Base-by-base conservation (phyloP, 2,329 filamentous ascomycete genomes). In the Lachnellula subtilissima region DNA sequence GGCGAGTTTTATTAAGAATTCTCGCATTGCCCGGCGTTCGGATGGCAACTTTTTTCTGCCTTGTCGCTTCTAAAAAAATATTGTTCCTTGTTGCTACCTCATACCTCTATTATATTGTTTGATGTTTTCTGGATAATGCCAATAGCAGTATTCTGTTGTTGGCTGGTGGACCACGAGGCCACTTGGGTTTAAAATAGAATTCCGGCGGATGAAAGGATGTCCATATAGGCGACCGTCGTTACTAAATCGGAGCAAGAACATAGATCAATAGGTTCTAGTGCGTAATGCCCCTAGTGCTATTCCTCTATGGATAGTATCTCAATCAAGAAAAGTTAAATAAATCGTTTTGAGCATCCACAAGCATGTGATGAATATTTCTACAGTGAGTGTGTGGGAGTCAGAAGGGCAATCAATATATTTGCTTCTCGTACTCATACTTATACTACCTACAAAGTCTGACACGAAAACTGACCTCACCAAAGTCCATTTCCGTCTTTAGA, bases 1-100 rank as follows among this genome's bases (percentile, higher is more conserved):
- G 36, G 15, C 22, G 19, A 19, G 11, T 28, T 40, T 40, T 17
- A 35, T 17, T 28, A 35, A 52, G 4, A 22, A 15, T 19, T 46
- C 50, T 35, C 47, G 35, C 36, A 50, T 23, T 50, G n/a, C 48
- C 12, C 19, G 51, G 51, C 51, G 51, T 53, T 48, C n/a, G 15
- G n/a, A 32, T 5, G 49, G 19, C 32, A 14, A 19, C 25, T 17
- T 12, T 36, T 39, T 25, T 12, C 19, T 35, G 15, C 23, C 25
- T 43, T 40, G 19, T 14, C 49, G 14, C 49, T 51, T 17, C 3
- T 15, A 11, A 51, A 51, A 51, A 50, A 37, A 37, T 48, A 25
- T n/a, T 48, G 22, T 25, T 48, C 23, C 19, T 32, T 17, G 37
- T 40, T 2, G 15, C 37, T 40, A 40, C 15, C 17, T 40, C 17